Percentiles rank a stretch among this genome's conserved stretches.
These are phyloP conservation scores for Furcasterigmium sp. DNA, from an alignment of 2,329 filamentous ascomycete species.

Conservation along the genomic window DNA sequence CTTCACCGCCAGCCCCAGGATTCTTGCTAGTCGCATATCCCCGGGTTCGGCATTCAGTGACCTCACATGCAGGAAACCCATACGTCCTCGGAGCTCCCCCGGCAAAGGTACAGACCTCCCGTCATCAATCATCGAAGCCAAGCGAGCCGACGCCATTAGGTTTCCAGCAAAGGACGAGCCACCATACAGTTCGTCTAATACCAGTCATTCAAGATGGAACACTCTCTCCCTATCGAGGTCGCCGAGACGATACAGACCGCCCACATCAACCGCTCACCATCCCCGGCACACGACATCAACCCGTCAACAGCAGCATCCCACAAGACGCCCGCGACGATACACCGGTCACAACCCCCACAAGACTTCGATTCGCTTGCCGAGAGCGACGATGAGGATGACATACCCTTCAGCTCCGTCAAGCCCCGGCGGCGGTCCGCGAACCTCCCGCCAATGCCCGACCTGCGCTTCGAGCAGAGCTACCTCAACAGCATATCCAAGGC, in stretches of 20 bases:
- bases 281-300: constrained; percentile 69
- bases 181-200: no score
- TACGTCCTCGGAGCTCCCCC: no score
- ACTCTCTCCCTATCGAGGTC: constrained; percentile 57
- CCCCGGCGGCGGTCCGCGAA: constrained; percentile 40
- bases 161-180: no score
- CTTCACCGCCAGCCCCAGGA: no score
- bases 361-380: constrained; percentile 30
- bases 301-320: constrained; percentile 69
- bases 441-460: constrained; percentile 70
- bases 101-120: no score
- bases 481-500: constrained; percentile 80
- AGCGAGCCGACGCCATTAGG: no score
- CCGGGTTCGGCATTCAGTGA: no score
- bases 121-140: no score
- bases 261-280: constrained; percentile 69
- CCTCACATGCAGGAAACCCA: no score
- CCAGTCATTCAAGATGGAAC: background rate
- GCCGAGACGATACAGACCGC: constrained; percentile 77
- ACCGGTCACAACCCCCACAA: constrained; percentile 28
- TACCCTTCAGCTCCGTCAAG: constrained; percentile 61
- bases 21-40: no score
- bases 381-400: constrained; percentile 57
- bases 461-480: constrained; percentile 98
- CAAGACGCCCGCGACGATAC: constrained; percentile 44